A percentile compares a stretch with the other conserved stretches of the same genome.
Conservation (phyloP, 768 basidiomycete species). For the Lactifluus pinguis region DNA sequence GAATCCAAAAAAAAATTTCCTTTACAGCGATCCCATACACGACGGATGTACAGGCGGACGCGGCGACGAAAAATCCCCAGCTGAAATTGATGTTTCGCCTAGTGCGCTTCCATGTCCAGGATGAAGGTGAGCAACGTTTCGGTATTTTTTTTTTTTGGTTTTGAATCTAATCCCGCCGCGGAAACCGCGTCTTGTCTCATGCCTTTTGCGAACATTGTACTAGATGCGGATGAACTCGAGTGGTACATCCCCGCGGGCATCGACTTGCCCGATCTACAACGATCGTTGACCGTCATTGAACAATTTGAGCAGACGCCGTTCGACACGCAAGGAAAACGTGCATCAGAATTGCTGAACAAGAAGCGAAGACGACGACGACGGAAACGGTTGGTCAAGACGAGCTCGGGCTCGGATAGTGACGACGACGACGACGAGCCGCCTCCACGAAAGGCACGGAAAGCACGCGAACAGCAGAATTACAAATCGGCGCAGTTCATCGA, state of each 20-base stretch:
- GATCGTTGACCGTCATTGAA: slow-evolving; percentile 65
- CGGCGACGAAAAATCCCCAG: slow-evolving; percentile 66
- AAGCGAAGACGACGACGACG: slow-evolving; percentile 41
- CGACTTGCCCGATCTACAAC: slow-evolving; percentile 55
- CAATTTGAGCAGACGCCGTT: slow-evolving; percentile 79
- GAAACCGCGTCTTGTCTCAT: slow-evolving; percentile 3
- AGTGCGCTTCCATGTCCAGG: slow-evolving; percentile 55
- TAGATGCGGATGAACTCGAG: slow-evolving; percentile 63
- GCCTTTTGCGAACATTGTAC: background rate
- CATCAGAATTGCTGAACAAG: slow-evolving; percentile 60
- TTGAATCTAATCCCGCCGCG: background rate
- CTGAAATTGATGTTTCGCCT: slow-evolving; percentile 83
- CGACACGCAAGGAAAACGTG: slow-evolving; percentile 70
- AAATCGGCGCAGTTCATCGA: slow-evolving; percentile 89
- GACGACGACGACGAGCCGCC: slow-evolving; percentile 27
- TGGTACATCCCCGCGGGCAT: slow-evolving; percentile 81
- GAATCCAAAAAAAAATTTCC: background rate
- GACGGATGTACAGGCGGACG: slow-evolving; percentile 64
- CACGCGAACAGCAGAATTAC: slow-evolving; percentile 63
- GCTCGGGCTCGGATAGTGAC: slow-evolving; percentile 34
- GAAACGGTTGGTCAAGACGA: slow-evolving; percentile 39
- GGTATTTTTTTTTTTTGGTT: background rate
- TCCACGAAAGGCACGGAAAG: slow-evolving; percentile 38
- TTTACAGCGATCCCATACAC: slow-evolving; percentile 64
- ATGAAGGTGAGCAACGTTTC: slow-evolving; percentile 44